Percentiles rank a stretch among this genome's conserved stretches.
Evolutionary conservation across 306 rosid genomes (phyloP).

Genomic region (Fragaria iinumae): DNA sequence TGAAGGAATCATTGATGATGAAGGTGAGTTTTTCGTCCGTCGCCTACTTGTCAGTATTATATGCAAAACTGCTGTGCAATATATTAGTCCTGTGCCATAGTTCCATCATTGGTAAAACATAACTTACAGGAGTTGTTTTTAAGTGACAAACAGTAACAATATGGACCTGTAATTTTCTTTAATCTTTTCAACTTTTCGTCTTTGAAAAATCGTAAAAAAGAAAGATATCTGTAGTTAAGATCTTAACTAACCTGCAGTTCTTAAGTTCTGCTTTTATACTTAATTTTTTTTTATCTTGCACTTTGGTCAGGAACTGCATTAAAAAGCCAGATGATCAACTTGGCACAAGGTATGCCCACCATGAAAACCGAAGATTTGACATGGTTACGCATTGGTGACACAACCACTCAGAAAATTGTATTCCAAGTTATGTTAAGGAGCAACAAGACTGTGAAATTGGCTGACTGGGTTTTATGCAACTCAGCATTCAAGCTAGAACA

Average conservation of each 20-base stretch:
- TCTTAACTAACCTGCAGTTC: background rate
- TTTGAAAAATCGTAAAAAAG: background rate
- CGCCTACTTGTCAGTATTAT: background rate
- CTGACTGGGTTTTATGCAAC: constrained; percentile 39
- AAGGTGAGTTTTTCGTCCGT: constrained; percentile 33
- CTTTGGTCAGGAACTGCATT: constrained; percentile 25
- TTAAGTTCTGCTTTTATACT: background rate
- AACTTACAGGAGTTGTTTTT: background rate
- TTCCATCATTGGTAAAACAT: background rate
- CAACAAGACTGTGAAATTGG: constrained; percentile 8
- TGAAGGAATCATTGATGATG: constrained; percentile 31
- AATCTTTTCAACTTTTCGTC: no score
- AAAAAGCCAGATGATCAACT: constrained; percentile 23
- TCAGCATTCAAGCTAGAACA: constrained; percentile 29
- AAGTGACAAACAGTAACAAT: background rate
- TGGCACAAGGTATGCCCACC: constrained; percentile 27
- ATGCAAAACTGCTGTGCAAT: background rate
- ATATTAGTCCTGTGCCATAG: background rate
- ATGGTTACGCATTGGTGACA: constrained; percentile 39
- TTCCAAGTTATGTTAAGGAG: background rate
- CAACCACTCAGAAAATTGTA: constrained; percentile 10
- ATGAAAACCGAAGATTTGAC: constrained; percentile 18
- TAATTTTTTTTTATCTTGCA: background rate
- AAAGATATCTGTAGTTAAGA: background rate
- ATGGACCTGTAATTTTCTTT: no score